Evolutionary conservation across 2,329 filamentous ascomycete genomes (phyloP).

Genomic region (Nemania sp.): DNA sequence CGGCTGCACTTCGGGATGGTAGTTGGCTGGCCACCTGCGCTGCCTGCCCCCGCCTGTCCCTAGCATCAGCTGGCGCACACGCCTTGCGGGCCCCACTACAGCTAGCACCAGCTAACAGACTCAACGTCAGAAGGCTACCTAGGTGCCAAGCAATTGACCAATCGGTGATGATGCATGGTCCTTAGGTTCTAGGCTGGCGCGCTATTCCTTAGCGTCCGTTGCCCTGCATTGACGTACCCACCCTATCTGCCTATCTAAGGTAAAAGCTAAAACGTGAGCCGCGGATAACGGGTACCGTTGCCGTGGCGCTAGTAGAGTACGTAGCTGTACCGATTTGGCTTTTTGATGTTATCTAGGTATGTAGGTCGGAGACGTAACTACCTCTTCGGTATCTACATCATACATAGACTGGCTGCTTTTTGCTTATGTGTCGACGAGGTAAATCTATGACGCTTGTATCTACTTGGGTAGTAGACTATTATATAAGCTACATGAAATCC

Average conservation of each 20-base stretch:
- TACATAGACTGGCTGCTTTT: too few species aligned
- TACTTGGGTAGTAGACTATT: not conserved
- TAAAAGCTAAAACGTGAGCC: conserved; percentile 19
- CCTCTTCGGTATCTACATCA: too few species aligned
- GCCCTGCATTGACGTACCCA: not conserved
- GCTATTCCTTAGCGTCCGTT: conserved; percentile 16
- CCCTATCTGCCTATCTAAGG: too few species aligned
- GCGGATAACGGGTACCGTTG: conserved; percentile 30
- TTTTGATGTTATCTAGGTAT: too few species aligned
- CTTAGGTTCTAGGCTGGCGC: not conserved
- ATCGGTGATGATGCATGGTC: conserved; percentile 7
- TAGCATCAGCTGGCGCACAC: not conserved
- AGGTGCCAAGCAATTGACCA: conserved; percentile 10
- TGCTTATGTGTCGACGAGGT: not conserved
- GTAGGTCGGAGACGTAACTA: too few species aligned
- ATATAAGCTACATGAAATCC: too few species aligned
- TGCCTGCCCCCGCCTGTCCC: not conserved
- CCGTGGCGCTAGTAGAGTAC: conserved; percentile 38
- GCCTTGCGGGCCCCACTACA: too few species aligned
- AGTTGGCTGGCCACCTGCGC: not conserved
- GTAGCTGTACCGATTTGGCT: conserved; percentile 26
- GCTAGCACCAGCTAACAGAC: not conserved
- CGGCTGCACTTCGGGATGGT: conserved; percentile 16
- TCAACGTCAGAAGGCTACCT: not conserved
- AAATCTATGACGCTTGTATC: not conserved